Evolutionary conservation across 345 rosid species (phyloP).

Genomic region (Salix caprea): DNA sequence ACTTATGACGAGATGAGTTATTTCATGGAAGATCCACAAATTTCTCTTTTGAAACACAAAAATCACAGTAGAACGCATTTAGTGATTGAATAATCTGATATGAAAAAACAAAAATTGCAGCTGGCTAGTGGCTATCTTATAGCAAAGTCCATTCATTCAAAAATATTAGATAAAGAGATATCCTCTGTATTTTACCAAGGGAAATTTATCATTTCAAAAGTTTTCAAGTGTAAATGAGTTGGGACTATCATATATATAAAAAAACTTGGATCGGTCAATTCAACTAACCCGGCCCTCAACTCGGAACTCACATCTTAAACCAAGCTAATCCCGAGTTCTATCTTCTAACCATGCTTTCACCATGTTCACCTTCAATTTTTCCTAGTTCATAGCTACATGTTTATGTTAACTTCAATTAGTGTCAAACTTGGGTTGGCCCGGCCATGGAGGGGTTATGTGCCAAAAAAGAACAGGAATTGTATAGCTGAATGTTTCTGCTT

Average conservation of each 20-base stretch:
- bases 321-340: too few species aligned
- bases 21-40: not conserved
- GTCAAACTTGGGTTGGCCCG: not conserved
- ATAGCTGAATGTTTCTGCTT: not conserved
- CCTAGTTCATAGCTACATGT: not conserved
- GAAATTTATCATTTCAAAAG: not conserved
- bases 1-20: not conserved
- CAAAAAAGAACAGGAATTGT: not conserved
- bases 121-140: not conserved
- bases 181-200: not conserved
- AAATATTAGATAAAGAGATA: not conserved
- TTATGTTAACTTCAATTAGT: not conserved
- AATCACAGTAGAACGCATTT: not conserved
- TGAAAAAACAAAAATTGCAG: not conserved
- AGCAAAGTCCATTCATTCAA: not conserved
- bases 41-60: not conserved
- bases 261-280: too few species aligned
- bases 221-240: not conserved
- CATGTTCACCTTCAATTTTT: not conserved
- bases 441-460: too few species aligned
- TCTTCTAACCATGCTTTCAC: not conserved
- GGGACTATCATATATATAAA: not conserved
- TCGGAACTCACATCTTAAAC: too few species aligned
- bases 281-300: too few species aligned
- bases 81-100: not conserved